Conservation (phyloP, 805 yeast species). For the Soucietia sequanensis region DNA sequence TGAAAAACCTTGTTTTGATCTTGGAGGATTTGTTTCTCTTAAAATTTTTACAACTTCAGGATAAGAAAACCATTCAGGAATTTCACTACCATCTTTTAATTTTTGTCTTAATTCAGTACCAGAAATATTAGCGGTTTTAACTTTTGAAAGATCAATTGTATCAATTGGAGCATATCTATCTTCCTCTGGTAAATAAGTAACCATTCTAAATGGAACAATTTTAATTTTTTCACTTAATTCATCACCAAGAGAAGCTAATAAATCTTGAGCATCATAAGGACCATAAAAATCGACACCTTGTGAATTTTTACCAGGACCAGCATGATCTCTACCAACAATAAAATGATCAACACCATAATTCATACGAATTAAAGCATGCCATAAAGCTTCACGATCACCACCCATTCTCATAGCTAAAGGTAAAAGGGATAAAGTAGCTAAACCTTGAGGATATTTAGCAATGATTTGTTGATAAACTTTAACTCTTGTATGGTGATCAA, state of each 20-base stretch:
- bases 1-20: conserved; percentile 85
- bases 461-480: conserved; percentile 90
- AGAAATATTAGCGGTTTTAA: conserved; percentile 82
- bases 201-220: conserved; percentile 96
- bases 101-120: conserved; percentile 93
- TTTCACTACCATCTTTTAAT: conserved; percentile 79
- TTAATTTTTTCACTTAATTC: conserved; percentile 72
- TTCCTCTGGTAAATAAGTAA: conserved; percentile 91
- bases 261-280: conserved; percentile 93
- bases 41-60: conserved; percentile 92
- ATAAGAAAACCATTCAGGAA: conserved; percentile 96
- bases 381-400: conserved; percentile 96
- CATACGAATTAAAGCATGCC: conserved; percentile 97
- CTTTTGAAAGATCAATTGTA: conserved; percentile 72
- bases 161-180: conserved; percentile 95
- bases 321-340: conserved; percentile 97
- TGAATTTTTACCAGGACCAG: conserved; percentile 90
- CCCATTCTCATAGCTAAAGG: conserved; percentile 99
- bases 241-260: conserved; percentile 70
- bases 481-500: conserved; percentile 96
- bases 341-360: conserved; percentile 94
- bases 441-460: conserved; percentile 90
- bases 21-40: conserved; percentile 91
- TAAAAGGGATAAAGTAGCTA: conserved; percentile 82
- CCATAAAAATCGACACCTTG: conserved; percentile 94